Conservation (phyloP, 192 early-diverging fungal genomes). For the Mortierella alpina region DNA sequence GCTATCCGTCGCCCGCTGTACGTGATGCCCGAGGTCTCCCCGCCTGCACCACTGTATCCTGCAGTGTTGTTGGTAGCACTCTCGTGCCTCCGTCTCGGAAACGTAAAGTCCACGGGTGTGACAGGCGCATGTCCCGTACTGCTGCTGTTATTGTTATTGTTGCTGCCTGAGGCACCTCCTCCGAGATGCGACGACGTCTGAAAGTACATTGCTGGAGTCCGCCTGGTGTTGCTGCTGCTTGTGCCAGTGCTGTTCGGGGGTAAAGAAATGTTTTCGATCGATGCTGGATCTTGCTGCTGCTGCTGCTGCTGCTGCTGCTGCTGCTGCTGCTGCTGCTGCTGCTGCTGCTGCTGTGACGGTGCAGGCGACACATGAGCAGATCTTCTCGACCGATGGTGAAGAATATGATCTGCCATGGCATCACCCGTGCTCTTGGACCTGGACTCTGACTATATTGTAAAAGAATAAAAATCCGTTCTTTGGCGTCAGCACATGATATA, state of each 20-base stretch:
- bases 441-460: conserved; percentile 21
- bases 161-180: conserved; percentile 1
- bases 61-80: conserved; percentile 26
- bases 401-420: conserved; percentile 23
- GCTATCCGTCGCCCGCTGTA: conserved; percentile 38
- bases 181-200: conserved; percentile 9
- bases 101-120: conserved; percentile 53
- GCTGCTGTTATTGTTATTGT: too few species aligned
- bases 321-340: background rate
- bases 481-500: background rate
- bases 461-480: too few species aligned
- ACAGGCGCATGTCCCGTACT: conserved; percentile 18
- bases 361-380: too few species aligned
- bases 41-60: conserved; percentile 20
- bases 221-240: conserved; percentile 4
- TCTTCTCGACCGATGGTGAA: conserved; percentile 15
- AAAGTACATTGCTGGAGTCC: background rate
- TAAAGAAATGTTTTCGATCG: conserved; percentile 1
- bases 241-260: background rate
- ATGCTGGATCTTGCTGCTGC: background rate
- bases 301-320: background rate
- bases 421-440: conserved; percentile 21
- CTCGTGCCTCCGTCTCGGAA: conserved; percentile 50
- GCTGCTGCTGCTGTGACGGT: background rate
- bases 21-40: conserved; percentile 29